These are phyloP conservation scores for Wickerhamiella bombiphila DNA, from an alignment of 805 yeast species.

Conservation along the genomic window DNA sequence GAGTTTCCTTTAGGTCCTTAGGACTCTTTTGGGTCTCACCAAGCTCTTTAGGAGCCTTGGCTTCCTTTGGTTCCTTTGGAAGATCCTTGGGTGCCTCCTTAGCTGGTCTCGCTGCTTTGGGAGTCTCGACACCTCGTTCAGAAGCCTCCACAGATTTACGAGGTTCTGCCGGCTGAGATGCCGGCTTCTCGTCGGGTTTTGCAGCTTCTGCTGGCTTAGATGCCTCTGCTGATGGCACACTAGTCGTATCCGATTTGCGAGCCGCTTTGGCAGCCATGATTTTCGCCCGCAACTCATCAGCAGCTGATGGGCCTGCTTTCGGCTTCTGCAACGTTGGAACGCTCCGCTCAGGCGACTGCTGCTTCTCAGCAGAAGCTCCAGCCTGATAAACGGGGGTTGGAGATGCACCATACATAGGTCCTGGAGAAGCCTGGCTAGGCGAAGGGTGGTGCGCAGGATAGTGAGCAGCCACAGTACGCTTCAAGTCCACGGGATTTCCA, in stretches of 20 bases:
- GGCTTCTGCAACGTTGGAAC: slow-evolving; percentile 1
- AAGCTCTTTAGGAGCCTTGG: slow-evolving; percentile 5
- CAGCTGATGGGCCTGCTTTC: neutral
- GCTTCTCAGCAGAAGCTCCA: slow-evolving; percentile 1
- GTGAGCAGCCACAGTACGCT: neutral
- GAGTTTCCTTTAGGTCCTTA: slow-evolving; percentile 3
- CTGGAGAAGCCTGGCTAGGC: neutral
- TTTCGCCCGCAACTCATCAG: neutral
- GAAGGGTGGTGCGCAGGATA: slow-evolving; percentile 1
- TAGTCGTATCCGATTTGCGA: neutral
- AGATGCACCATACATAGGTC: slow-evolving; percentile 1
- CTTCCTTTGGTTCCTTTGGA: neutral
- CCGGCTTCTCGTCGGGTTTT: slow-evolving; percentile 6
- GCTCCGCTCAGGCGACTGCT: slow-evolving; percentile 1
- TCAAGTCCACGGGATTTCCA: slow-evolving; percentile 8
- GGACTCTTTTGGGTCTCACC: slow-evolving; percentile 7
- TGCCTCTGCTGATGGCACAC: neutral
- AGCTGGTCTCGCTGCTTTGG: neutral
- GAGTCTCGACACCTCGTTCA: slow-evolving; percentile 1
- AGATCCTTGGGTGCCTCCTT: neutral
- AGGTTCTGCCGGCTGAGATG: slow-evolving; percentile 7
- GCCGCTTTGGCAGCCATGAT: neutral
- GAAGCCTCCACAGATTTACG: slow-evolving; percentile 1
- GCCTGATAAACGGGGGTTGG: slow-evolving; percentile 2
- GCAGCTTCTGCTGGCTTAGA: neutral